A percentile compares a stretch with the other conserved stretches of the same genome.
Evolutionary conservation across 169 alveolate genomes (phyloP).

Genomic region (Eimeria maxima): DNA sequence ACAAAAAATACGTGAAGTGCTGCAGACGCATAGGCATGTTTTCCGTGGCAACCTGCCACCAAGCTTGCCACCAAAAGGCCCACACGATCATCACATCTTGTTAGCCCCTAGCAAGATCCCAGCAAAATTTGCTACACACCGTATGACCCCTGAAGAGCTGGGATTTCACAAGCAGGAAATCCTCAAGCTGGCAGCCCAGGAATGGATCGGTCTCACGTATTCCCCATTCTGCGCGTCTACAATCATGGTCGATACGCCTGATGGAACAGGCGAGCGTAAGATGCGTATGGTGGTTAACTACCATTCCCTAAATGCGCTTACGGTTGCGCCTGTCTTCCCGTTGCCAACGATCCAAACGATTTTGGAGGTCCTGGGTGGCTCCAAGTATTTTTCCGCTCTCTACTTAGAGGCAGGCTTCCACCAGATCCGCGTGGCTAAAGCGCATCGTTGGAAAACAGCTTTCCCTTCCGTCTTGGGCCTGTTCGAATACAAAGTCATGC

Average conservation of each 20-base stretch:
- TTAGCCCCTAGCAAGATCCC: neutral
- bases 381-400: neutral
- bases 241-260: neutral
- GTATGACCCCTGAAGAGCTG: conserved; percentile 7
- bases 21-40: neutral
- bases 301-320: neutral
- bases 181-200: neutral
- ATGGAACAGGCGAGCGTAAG: conserved; percentile 8
- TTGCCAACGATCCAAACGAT: neutral
- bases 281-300: conserved; percentile 1
- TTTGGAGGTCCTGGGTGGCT: neutral
- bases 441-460: neutral
- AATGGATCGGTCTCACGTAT: neutral
- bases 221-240: neutral
- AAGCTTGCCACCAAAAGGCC: neutral
- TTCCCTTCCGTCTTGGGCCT: neutral
- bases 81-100: neutral
- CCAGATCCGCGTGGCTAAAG: neutral
- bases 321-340: neutral
- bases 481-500: conserved; percentile 15
- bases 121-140: neutral
- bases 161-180: neutral
- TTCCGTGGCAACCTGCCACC: neutral
- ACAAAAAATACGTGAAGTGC: neutral
- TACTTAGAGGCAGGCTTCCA: neutral